A percentile compares a stretch with the other conserved stretches of the same genome.
These are phyloP conservation scores for Colletotrichum truncatum DNA, from an alignment of 2,329 filamentous ascomycete species.

Conservation along the genomic window DNA sequence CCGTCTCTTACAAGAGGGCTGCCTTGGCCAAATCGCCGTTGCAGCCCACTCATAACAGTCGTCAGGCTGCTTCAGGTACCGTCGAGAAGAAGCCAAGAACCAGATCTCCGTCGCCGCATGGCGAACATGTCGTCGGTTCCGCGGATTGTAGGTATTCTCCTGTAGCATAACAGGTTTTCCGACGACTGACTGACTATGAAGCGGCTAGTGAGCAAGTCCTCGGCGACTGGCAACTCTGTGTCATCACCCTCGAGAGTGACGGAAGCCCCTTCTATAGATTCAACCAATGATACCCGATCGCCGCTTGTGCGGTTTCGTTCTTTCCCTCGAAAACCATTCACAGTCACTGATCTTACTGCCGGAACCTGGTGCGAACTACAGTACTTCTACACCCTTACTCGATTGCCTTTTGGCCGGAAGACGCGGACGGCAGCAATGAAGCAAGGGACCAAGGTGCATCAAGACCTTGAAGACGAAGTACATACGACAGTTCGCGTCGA, in stretches of 20 bases:
- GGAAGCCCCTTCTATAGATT: slow-evolving; percentile 26
- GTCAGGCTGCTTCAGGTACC: slow-evolving; percentile 25
- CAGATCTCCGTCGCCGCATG: slow-evolving; percentile 26
- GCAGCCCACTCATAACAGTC: background rate
- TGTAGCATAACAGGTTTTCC: slow-evolving; percentile 17
- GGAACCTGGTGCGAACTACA: slow-evolving; percentile 97
- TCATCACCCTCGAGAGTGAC: slow-evolving; percentile 26
- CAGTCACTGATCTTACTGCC: slow-evolving; percentile 87
- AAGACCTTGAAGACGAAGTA: slow-evolving; percentile 85
- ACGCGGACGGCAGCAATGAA: slow-evolving; percentile 85
- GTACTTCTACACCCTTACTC: slow-evolving; percentile 86
- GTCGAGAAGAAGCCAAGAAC: slow-evolving; percentile 22
- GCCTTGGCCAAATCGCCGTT: slow-evolving; percentile 6
- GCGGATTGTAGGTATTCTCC: slow-evolving; percentile 60
- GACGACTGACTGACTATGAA: slow-evolving; percentile 69
- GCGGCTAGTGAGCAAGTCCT: slow-evolving; percentile 67
- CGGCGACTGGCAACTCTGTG: slow-evolving; percentile 38
- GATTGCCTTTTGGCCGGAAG: slow-evolving; percentile 75
- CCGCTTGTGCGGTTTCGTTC: slow-evolving; percentile 84
- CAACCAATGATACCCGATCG: slow-evolving; percentile 47
- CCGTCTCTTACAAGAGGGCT: slow-evolving; percentile 30
- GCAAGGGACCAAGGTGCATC: slow-evolving; percentile 81
- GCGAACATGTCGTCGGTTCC: slow-evolving; percentile 49
- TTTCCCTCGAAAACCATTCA: slow-evolving; percentile 79
- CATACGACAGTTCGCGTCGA: slow-evolving; percentile 80